Conservation (phyloP, 768 basidiomycete species). For the Exidia glandulosa region DNA sequence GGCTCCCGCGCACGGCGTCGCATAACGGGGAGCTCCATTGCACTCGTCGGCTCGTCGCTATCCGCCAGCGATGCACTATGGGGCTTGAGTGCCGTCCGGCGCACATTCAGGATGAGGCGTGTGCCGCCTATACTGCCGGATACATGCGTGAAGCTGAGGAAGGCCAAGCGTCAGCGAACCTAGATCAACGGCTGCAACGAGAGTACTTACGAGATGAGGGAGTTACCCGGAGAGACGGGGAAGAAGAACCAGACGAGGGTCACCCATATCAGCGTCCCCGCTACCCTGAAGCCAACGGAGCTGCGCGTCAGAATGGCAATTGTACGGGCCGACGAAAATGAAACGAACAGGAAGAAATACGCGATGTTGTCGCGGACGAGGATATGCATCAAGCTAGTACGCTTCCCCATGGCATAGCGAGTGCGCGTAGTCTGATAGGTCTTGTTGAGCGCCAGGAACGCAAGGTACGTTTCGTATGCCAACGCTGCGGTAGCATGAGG, state of each 20-base stretch:
- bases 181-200: background rate
- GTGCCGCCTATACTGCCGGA: background rate
- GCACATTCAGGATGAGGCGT: background rate
- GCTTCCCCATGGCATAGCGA: background rate
- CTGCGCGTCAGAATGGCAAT: background rate
- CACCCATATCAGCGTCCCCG: background rate
- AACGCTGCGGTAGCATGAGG: background rate
- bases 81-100: background rate
- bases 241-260: background rate
- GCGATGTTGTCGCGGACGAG: background rate
- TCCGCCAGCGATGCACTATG: background rate
- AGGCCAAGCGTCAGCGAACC: background rate
- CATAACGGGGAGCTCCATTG: background rate
- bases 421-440: background rate
- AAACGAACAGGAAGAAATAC: background rate
- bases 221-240: background rate
- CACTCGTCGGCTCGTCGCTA: background rate
- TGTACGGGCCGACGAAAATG: background rate
- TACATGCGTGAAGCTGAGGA: background rate
- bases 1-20: background rate
- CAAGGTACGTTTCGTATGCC: background rate
- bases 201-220: background rate
- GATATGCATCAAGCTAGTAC: background rate
- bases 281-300: background rate
- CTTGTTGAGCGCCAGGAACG: background rate